phyloP scores from a whole-genome alignment of 164 flowering plant genomes.

The Aristolochia californica region DNA sequence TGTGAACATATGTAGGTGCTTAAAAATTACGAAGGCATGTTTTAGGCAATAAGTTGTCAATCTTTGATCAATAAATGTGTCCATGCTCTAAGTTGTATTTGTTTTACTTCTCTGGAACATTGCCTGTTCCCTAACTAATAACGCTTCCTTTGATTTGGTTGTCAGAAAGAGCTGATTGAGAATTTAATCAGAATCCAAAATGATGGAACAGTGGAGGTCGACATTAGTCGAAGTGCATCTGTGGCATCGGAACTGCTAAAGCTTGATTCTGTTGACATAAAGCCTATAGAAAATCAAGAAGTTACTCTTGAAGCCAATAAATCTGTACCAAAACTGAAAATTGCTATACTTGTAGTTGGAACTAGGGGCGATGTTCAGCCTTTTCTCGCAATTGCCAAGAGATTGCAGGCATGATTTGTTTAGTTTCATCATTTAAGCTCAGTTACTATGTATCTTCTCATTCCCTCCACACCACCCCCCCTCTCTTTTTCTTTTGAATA shows the following conservation, averaged over 20 bases:
- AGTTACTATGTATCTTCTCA: not conserved
- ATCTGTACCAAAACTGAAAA: conserved; percentile 63
- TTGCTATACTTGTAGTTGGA: conserved; percentile 87
- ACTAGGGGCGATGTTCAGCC: conserved; percentile 97
- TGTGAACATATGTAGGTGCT: too few species aligned
- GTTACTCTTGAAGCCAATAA: conserved; percentile 21
- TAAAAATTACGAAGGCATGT: too few species aligned
- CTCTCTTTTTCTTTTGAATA: too few species aligned
- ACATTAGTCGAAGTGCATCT: conserved; percentile 42
- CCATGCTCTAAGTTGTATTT: too few species aligned
- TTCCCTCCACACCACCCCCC: too few species aligned
- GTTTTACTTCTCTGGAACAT: too few species aligned
- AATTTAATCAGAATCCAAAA: conserved; percentile 70
- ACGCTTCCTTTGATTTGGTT: not conserved
- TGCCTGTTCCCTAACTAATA: not conserved
- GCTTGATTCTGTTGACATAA: conserved; percentile 38
- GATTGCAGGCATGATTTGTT: conserved; percentile 59
- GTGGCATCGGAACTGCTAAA: conserved; percentile 71
- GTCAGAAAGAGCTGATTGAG: conserved; percentile 59
- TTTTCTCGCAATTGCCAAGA: conserved; percentile 77
- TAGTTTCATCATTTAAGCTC: not conserved
- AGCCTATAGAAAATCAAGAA: conserved; percentile 18
- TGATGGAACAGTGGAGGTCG: conserved; percentile 86
- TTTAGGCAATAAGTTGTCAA: too few species aligned
- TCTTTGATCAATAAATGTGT: too few species aligned